Evolutionary conservation across 2,329 filamentous ascomycete species (phyloP), one percentile per base, ranked within the genome.

Genomic region (Monascus ruber): DNA sequence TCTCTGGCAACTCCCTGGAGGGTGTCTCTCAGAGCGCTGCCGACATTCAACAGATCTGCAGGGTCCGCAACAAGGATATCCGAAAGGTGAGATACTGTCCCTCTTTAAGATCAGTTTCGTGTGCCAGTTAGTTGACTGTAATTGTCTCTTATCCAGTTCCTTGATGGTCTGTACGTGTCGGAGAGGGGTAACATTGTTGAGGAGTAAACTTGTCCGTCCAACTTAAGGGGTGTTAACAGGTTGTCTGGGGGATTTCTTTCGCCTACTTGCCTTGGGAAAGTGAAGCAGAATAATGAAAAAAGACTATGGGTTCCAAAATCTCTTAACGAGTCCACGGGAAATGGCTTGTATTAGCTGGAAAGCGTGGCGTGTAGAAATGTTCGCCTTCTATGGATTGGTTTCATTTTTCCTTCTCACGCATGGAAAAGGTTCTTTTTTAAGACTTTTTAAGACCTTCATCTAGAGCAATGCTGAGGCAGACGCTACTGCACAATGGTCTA

Each of bases 51-150:
- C 91, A 98, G 74, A 88, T 91, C 73, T 98, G 91, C 87, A 81
- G 81, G 74, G 91, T 98, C 72, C 82, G 87, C 71, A 98, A 98
- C 85, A 98, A 98, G 87, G 91, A 98, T 94, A 98, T 98, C 77
- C 87, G 93, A 76, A 95, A 95, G 84, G 83, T 87, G 64, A 55
- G 71, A 56, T 33, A 9, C 17, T 11, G 36, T 50, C 10, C 34
- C 6, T 26, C 10, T 10, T 17, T 17, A 17, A 17, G 17, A 17
- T 17, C 17, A 17, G 17, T 17, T 17, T 17, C 17, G 17, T 17
- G 17, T 17, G 17, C 17, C 17, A 2, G 17, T 17, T 17, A 17
- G 17, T 17, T 17, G 17, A 17, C 17, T 17, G 17, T 17, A 17
- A 17, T 17, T 17, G 17, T 17, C 17, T 17, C 17, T 29, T 6